Evolutionary conservation across 2,329 filamentous ascomycete genomes (phyloP).

Genomic region (Xylariaceae sp.): DNA sequence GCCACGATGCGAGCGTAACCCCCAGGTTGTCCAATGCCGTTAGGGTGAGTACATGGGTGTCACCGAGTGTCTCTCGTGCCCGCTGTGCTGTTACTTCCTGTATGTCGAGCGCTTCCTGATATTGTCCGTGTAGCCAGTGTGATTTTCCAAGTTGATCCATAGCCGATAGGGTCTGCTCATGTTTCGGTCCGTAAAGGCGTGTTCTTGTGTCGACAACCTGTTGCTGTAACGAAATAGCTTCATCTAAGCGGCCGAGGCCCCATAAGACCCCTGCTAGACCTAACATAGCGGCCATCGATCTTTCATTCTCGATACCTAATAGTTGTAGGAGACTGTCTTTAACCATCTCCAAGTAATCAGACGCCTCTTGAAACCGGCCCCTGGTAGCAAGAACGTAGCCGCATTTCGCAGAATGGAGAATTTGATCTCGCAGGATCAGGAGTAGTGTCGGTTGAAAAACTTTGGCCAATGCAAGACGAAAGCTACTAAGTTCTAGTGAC

Average conservation of each 20-base stretch:
- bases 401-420: slow-evolving; percentile 7
- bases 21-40: slow-evolving; percentile 7
- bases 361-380: slow-evolving; percentile 2
- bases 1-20: slow-evolving; percentile 5
- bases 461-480: slow-evolving; percentile 2
- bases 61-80: slow-evolving; percentile 2
- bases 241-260: slow-evolving; percentile 7
- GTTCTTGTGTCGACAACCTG: slow-evolving; percentile 7
- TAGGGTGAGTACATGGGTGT: slow-evolving; percentile 3
- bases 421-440: slow-evolving; percentile 6
- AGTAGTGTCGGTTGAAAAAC: slow-evolving; percentile 8
- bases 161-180: slow-evolving; percentile 5
- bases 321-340: slow-evolving; percentile 8
- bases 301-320: slow-evolving; percentile 4
- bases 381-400: slow-evolving; percentile 5
- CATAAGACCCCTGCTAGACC: slow-evolving; percentile 8
- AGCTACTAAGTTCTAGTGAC: neutral
- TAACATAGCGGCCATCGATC: slow-evolving; percentile 5
- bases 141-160: slow-evolving; percentile 9
- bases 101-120: slow-evolving; percentile 5
- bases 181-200: slow-evolving; percentile 4
- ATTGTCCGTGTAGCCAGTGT: slow-evolving; percentile 8
- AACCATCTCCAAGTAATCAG: slow-evolving; percentile 1
- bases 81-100: slow-evolving; percentile 2
- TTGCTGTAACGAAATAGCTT: slow-evolving; percentile 4